Base-by-base conservation (phyloP, 345 rosid species). In the Syzygium aromaticum region DNA sequence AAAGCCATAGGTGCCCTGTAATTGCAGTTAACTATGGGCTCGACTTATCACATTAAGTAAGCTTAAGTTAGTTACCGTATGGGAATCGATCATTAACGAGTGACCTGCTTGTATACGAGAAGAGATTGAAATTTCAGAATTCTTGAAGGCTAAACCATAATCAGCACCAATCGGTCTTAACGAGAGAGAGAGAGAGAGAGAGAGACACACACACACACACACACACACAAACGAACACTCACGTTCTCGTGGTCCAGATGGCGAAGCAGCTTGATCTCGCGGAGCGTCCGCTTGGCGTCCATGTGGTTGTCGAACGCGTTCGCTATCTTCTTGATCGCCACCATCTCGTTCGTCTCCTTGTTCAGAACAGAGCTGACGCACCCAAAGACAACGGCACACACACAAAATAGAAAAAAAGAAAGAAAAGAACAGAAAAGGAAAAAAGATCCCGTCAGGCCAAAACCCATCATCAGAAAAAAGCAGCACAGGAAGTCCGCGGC, bases 231-330 rank as follows among this genome's bases (percentile, higher is more conserved):
- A 78, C 33, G 46, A 43, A 43, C 46, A 87, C 95, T 90, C 46
- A 98, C 99, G 88, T 96, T 98, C 90, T 98, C 99, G 85, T 96
- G 99, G 93, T 96, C 96, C n/a, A 98, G 91, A 90, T 98, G 99
- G 51, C 95, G 98, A 87, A 98, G 95, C 77, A 98, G 96, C 93
- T 96, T 98, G 80, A 96, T 98, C 91, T 98, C 99, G 23, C 99
- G 97, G 89, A 96, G 99, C 77, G 99, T 96, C 17, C 99, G 99
- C 90, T 98, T 96, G 38, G 99, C 97, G 73, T 98, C 99, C 99
- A 96, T 96, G 88, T 94, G 93, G 80, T 96, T 98, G 88, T 98
- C 99, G 84, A 98, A 96, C 61, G 99, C 99, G 88, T 94, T 94
- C 0, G 99, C 97, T 52, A 98, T 98, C 93, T 98, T 98, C 98